Conservation (phyloP, 768 basidiomycete genomes). For the Tylopilus vinaceipallidus region DNA sequence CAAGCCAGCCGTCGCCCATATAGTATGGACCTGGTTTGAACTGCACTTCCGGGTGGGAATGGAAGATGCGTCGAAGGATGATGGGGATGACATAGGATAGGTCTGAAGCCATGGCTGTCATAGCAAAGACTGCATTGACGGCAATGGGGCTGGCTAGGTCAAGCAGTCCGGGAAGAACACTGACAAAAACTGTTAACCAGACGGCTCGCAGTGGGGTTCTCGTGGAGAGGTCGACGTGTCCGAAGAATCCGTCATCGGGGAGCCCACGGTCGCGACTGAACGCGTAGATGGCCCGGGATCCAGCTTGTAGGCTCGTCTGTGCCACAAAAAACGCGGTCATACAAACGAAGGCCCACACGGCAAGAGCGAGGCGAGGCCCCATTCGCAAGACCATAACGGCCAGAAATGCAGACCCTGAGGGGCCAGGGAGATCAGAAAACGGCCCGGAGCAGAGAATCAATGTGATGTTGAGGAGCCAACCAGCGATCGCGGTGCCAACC, state of each 20-base stretch:
- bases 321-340: slow-evolving; percentile 62
- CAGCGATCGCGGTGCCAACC: slow-evolving; percentile 47
- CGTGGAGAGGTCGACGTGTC: slow-evolving; percentile 43
- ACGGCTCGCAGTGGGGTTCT: slow-evolving; percentile 57
- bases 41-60: slow-evolving; percentile 54
- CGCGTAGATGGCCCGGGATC: slow-evolving; percentile 57
- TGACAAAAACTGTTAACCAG: slow-evolving; percentile 46
- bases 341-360: slow-evolving; percentile 58
- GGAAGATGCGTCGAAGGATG: slow-evolving; percentile 47
- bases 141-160: slow-evolving; percentile 52
- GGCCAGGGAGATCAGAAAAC: slow-evolving; percentile 47
- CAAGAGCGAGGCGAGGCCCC: slow-evolving; percentile 48
- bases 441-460: slow-evolving; percentile 58
- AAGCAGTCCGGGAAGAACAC: slow-evolving; percentile 45
- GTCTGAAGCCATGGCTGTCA: slow-evolving; percentile 51
- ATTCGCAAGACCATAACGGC: slow-evolving; percentile 54
- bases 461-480: slow-evolving; percentile 67
- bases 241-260: slow-evolving; percentile 59
- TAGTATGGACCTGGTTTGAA: slow-evolving; percentile 64
- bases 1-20: slow-evolving; percentile 50
- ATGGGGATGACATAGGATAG: slow-evolving; percentile 59
- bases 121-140: slow-evolving; percentile 56
- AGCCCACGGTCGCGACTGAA: slow-evolving; percentile 54
- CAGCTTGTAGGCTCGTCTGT: slow-evolving; percentile 50
- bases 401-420: slow-evolving; percentile 54